Percentiles rank a stretch among this genome's conserved stretches.
These are phyloP conservation scores for Arthrobotrys sinensis DNA, from an alignment of 2,329 filamentous ascomycete genomes.

Conservation along the genomic window DNA sequence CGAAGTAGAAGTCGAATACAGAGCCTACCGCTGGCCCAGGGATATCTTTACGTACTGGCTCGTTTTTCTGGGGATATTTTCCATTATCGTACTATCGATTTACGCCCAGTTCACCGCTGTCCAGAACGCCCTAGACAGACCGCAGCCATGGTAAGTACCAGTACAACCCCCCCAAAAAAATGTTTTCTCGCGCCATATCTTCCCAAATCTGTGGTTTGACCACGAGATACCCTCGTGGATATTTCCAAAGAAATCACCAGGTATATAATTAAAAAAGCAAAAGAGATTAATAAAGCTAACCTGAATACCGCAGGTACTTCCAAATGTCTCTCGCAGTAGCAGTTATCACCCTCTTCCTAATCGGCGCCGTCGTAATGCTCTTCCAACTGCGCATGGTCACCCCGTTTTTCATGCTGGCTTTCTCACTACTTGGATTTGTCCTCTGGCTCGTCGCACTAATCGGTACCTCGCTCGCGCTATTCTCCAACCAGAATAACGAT, in stretches of 20 bases:
- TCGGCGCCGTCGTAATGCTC: slow-evolving; percentile 37
- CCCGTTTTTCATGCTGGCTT: slow-evolving; percentile 57
- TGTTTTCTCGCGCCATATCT: not conserved
- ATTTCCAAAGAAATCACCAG: slow-evolving; percentile 1
- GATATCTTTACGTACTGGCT: slow-evolving; percentile 55
- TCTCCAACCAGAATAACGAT: slow-evolving; percentile 52
- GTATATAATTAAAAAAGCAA: slow-evolving; percentile 16
- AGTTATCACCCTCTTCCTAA: slow-evolving; percentile 52
- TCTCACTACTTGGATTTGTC: slow-evolving; percentile 49
- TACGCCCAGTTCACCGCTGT: slow-evolving; percentile 58
- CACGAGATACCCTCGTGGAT: slow-evolving; percentile 19
- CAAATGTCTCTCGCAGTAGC: slow-evolving; percentile 57
- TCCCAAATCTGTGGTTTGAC: slow-evolving; percentile 21
- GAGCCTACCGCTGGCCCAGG: slow-evolving; percentile 55
- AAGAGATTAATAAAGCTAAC: slow-evolving; percentile 34
- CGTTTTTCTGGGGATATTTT: slow-evolving; percentile 42
- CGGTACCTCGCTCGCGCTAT: slow-evolving; percentile 50
- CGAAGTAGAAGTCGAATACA: slow-evolving; percentile 56
- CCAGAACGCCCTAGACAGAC: slow-evolving; percentile 54
- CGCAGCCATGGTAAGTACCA: slow-evolving; percentile 55
- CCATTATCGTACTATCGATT: slow-evolving; percentile 53
- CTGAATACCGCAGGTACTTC: slow-evolving; percentile 56
- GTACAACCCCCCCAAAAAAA: slow-evolving; percentile 2
- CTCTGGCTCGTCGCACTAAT: slow-evolving; percentile 59
- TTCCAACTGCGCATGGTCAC: slow-evolving; percentile 59